Conservation (phyloP, 108 stramenopile genomes). For the Aurantiochytrium sp. region DNA sequence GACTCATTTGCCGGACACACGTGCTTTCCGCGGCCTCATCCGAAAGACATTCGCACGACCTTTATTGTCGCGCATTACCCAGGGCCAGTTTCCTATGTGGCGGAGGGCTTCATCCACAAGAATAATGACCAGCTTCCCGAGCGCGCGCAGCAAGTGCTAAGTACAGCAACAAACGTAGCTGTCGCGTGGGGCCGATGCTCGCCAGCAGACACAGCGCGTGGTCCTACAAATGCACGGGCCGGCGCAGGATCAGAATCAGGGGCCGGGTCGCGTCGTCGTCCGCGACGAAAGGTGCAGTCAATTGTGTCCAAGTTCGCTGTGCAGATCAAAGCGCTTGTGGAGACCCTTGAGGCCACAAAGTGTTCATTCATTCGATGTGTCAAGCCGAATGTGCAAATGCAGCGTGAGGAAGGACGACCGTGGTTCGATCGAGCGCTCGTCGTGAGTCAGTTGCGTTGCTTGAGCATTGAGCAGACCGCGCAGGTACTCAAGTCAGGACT, state of each 20-base stretch:
- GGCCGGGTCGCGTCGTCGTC: background rate
- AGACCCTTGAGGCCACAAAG: background rate
- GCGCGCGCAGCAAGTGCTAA: background rate
- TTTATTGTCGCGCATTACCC: constrained; percentile 27
- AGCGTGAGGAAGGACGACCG: background rate
- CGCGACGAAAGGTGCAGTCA: background rate
- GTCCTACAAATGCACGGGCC: background rate
- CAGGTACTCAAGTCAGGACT: background rate
- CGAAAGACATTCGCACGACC: background rate
- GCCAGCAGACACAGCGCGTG: background rate
- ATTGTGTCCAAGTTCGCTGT: background rate
- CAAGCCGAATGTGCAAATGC: constrained; percentile 21
- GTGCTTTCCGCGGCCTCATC: background rate
- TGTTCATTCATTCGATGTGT: constrained; percentile 29
- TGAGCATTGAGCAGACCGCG: background rate
- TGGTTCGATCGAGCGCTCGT: constrained; percentile 22
- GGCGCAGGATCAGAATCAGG: background rate
- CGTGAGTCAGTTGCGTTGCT: constrained; percentile 18
- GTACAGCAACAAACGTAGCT: background rate
- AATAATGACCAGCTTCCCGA: constrained; percentile 21
- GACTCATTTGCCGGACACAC: background rate
- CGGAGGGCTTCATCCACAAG: constrained; percentile 22
- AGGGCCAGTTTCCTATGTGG: constrained; percentile 18
- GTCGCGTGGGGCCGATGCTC: background rate
- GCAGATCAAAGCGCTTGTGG: constrained; percentile 16